Conservation (phyloP, 1,284 basidiomycete species). For the Malassezia sympodialis region DNA sequence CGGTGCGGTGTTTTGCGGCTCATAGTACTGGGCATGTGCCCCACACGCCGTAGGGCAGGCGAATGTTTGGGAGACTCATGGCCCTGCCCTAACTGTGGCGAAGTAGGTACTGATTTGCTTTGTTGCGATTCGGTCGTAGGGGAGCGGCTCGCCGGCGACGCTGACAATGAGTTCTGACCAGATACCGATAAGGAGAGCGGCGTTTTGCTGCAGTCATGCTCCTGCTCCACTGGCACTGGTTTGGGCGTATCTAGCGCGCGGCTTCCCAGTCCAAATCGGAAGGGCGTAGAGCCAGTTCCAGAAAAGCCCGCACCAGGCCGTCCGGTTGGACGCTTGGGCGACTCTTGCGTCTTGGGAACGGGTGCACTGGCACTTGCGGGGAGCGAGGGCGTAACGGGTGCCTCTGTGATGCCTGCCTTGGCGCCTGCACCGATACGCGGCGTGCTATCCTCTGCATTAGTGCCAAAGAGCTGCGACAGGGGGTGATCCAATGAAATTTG, state of each 20-base stretch:
- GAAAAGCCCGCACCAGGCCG: slow-evolving; percentile 1
- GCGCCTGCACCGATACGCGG: neutral
- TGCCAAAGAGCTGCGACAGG: slow-evolving; percentile 5
- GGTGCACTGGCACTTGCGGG: neutral
- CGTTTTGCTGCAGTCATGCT: neutral
- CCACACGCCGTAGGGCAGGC: slow-evolving; percentile 13
- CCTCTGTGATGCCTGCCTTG: neutral
- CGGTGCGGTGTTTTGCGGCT: neutral
- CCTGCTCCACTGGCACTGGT: neutral
- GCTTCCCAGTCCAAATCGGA: slow-evolving; percentile 41
- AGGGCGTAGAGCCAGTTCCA: slow-evolving; percentile 28
- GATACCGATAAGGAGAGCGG: neutral
- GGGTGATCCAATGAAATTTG: slow-evolving; percentile 4
- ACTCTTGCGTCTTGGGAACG: neutral
- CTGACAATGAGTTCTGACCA: neutral
- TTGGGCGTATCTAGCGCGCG: neutral
- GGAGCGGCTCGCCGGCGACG: neutral
- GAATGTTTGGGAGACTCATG: neutral
- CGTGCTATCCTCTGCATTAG: neutral
- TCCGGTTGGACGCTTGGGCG: neutral
- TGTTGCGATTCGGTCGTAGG: neutral
- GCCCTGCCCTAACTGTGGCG: neutral
- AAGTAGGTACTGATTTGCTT: neutral
- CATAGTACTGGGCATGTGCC: neutral
- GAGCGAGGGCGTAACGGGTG: neutral